These are phyloP conservation scores for Casuarina cunninghamiana DNA, from an alignment of 306 rosid species.

Conservation along the genomic window DNA sequence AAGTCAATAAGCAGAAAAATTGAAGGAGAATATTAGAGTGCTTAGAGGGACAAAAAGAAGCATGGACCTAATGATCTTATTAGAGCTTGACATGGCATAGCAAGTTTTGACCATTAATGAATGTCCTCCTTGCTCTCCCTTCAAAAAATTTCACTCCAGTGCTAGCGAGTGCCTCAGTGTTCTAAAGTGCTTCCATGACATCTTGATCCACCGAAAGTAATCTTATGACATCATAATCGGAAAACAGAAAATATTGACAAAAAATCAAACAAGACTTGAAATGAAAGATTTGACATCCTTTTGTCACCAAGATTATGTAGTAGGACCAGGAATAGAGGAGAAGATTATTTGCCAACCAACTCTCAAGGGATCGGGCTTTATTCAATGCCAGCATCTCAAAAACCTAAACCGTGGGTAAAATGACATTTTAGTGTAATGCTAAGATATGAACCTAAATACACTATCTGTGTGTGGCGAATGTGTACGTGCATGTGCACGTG, in stretches of 20 bases:
- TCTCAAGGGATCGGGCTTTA: background rate
- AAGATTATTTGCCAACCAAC: background rate
- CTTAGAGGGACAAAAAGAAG: background rate
- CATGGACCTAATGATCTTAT: background rate
- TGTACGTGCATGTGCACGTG: background rate
- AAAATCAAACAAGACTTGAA: background rate
- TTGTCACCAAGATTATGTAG: background rate
- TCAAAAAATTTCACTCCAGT: background rate
- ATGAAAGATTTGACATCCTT: background rate
- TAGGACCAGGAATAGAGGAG: background rate
- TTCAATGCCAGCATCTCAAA: background rate
- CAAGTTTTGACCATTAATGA: background rate
- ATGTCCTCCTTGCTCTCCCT: background rate
- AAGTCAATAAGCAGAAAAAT: background rate
- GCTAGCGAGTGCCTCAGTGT: background rate
- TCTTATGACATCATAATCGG: background rate
- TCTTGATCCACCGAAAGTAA: background rate
- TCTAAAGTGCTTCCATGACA: background rate
- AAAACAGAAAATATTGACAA: background rate
- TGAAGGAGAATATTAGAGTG: background rate
- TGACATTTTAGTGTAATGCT: background rate
- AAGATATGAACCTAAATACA: background rate
- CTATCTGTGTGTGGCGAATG: too few species aligned
- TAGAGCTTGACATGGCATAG: background rate
- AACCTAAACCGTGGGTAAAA: background rate